Evolutionary conservation across 345 rosid species (phyloP).

Genomic region (Schrenkiella parvula): DNA sequence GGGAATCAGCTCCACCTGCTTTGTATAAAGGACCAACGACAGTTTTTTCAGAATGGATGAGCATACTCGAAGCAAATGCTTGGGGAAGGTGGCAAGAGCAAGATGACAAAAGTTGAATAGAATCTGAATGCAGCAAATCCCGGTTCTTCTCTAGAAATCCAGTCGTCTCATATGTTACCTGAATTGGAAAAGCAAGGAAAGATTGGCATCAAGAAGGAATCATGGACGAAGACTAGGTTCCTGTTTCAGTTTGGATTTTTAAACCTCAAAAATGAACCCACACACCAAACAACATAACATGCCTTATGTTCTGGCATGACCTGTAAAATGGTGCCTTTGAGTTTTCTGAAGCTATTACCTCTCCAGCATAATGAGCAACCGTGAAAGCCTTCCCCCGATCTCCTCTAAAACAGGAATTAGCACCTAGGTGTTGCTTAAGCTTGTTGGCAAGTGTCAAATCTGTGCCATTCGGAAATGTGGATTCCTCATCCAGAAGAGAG

Average conservation of each 20-base stretch:
- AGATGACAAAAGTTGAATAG: conserved; percentile 87
- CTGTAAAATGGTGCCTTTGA: conserved; percentile 12
- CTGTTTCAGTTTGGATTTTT: not conserved
- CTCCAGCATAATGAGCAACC: conserved; percentile 90
- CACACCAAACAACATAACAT: not conserved
- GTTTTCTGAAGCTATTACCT: conserved; percentile 46
- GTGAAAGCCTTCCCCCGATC: conserved; percentile 73
- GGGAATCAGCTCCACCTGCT: conserved; percentile 96
- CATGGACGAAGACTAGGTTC: not conserved
- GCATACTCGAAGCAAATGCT: conserved; percentile 84
- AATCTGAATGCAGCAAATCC: conserved; percentile 84
- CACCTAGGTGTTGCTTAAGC: conserved; percentile 76
- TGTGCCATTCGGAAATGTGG: conserved; percentile 92
- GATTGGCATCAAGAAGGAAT: conserved; percentile 23
- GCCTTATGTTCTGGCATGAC: not conserved
- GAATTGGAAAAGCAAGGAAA: conserved; percentile 30
- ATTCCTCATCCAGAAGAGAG: conserved; percentile 93
- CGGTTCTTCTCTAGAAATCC: conserved; percentile 96
- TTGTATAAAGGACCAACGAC: conserved; percentile 73
- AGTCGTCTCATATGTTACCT: conserved; percentile 91
- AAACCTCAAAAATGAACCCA: conserved; percentile 6
- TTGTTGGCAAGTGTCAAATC: conserved; percentile 94
- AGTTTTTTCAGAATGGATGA: conserved; percentile 66
- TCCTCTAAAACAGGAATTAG: conserved; percentile 72
- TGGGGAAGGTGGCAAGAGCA: conserved; percentile 85